A percentile compares a stretch with the other conserved stretches of the same genome.
These are phyloP conservation scores for Ustilago cynodontis DNA, from an alignment of 1,284 basidiomycete species.

Conservation along the genomic window DNA sequence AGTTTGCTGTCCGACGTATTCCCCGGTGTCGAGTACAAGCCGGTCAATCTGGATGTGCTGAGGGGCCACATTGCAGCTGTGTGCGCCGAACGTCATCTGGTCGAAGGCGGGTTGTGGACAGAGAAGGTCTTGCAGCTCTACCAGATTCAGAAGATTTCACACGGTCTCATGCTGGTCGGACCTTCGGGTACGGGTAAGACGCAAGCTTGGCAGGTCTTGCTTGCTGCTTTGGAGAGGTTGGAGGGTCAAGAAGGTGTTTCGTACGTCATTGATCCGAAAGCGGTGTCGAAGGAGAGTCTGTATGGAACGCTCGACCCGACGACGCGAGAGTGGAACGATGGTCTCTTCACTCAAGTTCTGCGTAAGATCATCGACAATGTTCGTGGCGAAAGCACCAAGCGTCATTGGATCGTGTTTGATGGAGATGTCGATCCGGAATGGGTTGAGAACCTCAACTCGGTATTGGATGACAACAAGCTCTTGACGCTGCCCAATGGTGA, in stretches of 20 bases:
- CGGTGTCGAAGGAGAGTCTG: slow-evolving; percentile 96
- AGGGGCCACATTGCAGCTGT: slow-evolving; percentile 86
- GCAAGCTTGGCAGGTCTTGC: slow-evolving; percentile 93
- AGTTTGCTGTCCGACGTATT: slow-evolving; percentile 97
- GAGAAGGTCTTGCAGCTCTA: slow-evolving; percentile 97
- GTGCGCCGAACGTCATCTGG: slow-evolving; percentile 85
- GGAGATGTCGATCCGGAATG: slow-evolving; percentile 99
- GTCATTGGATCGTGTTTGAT: slow-evolving; percentile 99
- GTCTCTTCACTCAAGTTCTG: slow-evolving; percentile 96
- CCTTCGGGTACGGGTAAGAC: slow-evolving; percentile 97
- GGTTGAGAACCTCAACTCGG: slow-evolving; percentile 97
- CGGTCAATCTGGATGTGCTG: slow-evolving; percentile 87
- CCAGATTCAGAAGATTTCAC: slow-evolving; percentile 99
- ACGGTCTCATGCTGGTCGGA: slow-evolving; percentile 99
- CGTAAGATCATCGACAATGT: slow-evolving; percentile 99
- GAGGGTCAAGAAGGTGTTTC: slow-evolving; percentile 92
- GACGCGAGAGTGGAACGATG: slow-evolving; percentile 99
- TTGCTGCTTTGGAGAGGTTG: slow-evolving; percentile 88
- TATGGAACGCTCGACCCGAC: slow-evolving; percentile 98
- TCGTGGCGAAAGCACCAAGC: slow-evolving; percentile 93
- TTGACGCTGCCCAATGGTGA: slow-evolving; percentile 98
- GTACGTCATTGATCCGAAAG: slow-evolving; percentile 99
- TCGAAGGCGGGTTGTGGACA: slow-evolving; percentile 89
- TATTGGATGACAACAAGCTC: slow-evolving; percentile 98
- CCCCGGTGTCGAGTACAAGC: slow-evolving; percentile 91